Evolutionary conservation across 1,139 yeast genomes (phyloP).

Genomic region (Insectozyma bohioensis): DNA sequence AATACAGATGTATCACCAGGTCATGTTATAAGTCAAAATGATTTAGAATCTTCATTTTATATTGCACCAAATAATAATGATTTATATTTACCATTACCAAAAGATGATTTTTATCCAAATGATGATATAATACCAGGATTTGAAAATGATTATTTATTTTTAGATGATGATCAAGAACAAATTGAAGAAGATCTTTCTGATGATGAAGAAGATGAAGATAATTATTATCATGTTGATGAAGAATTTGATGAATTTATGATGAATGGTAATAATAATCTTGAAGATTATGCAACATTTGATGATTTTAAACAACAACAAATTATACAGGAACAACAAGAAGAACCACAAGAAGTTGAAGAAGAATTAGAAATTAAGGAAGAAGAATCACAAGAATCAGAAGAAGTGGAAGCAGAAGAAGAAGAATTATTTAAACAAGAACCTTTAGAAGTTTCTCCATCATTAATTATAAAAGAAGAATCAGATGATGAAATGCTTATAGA

Average conservation of each 20-base stretch:
- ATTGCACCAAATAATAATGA: constrained; percentile 21
- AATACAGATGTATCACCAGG: constrained; percentile 48
- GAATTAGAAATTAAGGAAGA: constrained; percentile 4
- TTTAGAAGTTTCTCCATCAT: constrained; percentile 4
- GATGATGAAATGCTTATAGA: constrained; percentile 10
- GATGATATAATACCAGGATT: constrained; percentile 29
- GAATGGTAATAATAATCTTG: constrained; percentile 13
- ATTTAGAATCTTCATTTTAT: constrained; percentile 27
- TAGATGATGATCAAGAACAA: constrained; percentile 32
- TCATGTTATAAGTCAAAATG: constrained; percentile 30
- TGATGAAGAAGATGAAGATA: constrained; percentile 39
- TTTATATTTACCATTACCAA: constrained; percentile 4
- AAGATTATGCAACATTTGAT: constrained; percentile 11
- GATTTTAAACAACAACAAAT: constrained; percentile 3
- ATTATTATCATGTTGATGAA: constrained; percentile 40
- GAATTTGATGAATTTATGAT: constrained; percentile 35
- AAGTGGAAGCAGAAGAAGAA: constrained; percentile 1
- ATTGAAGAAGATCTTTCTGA: constrained; percentile 39
- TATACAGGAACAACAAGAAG: constrained; percentile 1
- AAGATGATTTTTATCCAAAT: constrained; percentile 4
- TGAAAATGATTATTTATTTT: constrained; percentile 35
- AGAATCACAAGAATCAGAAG: neutral
- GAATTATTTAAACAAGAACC: constrained; percentile 2
- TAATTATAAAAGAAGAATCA: constrained; percentile 2
- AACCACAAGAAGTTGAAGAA: constrained; percentile 4